These are phyloP conservation scores for Aspergillus sp. DNA, from an alignment of 2,329 filamentous ascomycete genomes.

Conservation along the genomic window DNA sequence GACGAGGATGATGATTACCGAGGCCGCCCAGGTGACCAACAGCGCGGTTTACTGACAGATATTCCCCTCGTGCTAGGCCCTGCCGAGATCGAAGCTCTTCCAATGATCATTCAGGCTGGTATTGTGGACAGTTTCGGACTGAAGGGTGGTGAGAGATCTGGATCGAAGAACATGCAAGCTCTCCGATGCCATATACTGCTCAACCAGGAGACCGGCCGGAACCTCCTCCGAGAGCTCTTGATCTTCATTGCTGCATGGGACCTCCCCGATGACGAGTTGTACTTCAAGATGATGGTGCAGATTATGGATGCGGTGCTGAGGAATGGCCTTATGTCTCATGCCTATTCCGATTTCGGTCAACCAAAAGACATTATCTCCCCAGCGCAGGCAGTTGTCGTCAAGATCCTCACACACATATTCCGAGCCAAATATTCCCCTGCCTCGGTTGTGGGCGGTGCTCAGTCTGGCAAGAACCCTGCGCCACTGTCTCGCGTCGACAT, in stretches of 20 bases:
- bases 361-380: constrained; percentile 95
- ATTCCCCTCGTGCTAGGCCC: constrained; percentile 92
- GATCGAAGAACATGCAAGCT: constrained; percentile 76
- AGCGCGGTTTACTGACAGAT: constrained; percentile 81
- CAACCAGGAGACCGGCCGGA: constrained; percentile 85
- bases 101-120: constrained; percentile 96
- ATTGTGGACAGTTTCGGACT: constrained; percentile 77
- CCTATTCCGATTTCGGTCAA: constrained; percentile 86
- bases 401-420: constrained; percentile 87
- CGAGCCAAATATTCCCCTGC: constrained; percentile 58
- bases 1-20: constrained; percentile 53
- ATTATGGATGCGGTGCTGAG: constrained; percentile 92
- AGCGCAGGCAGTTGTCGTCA: constrained; percentile 87
- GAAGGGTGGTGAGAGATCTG: constrained; percentile 61
- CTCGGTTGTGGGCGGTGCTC: constrained; percentile 41
- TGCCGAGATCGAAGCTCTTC: constrained; percentile 90
- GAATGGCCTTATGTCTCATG: constrained; percentile 84
- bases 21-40: constrained; percentile 50
- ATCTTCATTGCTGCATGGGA: constrained; percentile 99
- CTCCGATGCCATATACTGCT: constrained; percentile 86
- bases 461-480: constrained; percentile 60
- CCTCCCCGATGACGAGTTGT: constrained; percentile 85
- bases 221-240: constrained; percentile 81
- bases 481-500: constrained; percentile 55
- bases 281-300: constrained; percentile 94